phyloP scores from a whole-genome alignment of 148 eudicot species.

The Euryodendron excelsum region DNA sequence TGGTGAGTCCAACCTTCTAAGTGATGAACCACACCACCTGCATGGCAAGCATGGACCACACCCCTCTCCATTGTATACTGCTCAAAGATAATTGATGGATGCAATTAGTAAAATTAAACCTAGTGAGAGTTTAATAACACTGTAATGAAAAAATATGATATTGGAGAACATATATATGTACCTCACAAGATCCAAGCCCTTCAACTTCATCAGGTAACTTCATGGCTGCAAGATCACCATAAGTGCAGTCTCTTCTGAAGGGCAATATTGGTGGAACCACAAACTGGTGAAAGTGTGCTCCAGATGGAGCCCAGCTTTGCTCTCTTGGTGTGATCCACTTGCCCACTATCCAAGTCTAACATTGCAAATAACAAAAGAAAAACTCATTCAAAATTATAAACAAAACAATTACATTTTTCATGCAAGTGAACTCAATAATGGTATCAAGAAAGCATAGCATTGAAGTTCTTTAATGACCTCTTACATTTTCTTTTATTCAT shows the following conservation, averaged over 20 bases:
- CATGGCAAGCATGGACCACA: conserved; percentile 45
- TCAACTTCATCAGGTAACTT: conserved; percentile 57
- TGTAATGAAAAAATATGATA: background rate
- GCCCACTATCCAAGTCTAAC: conserved; percentile 70
- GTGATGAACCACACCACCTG: conserved; percentile 39
- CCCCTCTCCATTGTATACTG: conserved; percentile 46
- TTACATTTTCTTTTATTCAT: no score
- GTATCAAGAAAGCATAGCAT: no score
- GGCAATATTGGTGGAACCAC: conserved; percentile 69
- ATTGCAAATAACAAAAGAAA: background rate
- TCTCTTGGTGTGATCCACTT: conserved; percentile 78
- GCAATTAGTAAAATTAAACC: no score
- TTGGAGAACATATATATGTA: background rate
- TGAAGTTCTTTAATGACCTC: no score
- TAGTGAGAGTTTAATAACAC: background rate
- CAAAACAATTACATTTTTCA: no score
- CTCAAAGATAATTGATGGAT: background rate
- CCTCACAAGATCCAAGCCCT: conserved; percentile 69
- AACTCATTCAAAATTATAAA: background rate
- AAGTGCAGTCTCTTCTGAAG: conserved; percentile 64
- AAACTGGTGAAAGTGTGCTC: conserved; percentile 74
- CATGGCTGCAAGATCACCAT: conserved; percentile 81
- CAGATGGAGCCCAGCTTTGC: conserved; percentile 73
- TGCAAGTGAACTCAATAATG: no score
- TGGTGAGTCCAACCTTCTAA: conserved; percentile 44